phyloP scores from a whole-genome alignment of 2,329 filamentous ascomycete genomes.

The Whalleya microplaca region DNA sequence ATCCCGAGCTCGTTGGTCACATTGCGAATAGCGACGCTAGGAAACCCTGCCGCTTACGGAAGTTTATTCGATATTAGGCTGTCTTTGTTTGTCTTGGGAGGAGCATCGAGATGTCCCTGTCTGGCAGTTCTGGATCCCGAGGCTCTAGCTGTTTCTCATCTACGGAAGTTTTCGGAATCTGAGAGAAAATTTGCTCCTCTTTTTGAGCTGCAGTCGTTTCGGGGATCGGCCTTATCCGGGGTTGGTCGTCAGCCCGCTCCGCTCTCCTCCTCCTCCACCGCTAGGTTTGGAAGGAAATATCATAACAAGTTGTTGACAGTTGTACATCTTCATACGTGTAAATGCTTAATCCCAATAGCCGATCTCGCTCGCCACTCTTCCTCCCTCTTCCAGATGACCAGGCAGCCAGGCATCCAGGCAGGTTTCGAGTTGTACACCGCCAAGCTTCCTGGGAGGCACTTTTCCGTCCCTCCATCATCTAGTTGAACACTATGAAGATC shows the following conservation, averaged over 20 bases:
- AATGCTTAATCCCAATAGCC: conserved; percentile 17
- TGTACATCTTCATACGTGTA: conserved; percentile 1
- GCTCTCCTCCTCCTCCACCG: conserved; percentile 24
- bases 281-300: conserved; percentile 11
- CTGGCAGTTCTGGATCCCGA: background rate
- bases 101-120: background rate
- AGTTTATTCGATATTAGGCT: background rate
- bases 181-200: background rate
- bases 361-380: conserved; percentile 21
- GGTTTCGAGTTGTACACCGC: no score
- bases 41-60: background rate
- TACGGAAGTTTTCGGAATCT: background rate
- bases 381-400: background rate
- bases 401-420: background rate
- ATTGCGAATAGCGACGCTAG: no score
- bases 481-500: background rate
- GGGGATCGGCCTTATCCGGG: background rate
- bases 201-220: background rate
- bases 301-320: conserved; percentile 7
- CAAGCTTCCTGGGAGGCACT: background rate
- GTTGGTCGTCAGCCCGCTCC: conserved; percentile 23
- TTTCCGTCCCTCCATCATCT: background rate
- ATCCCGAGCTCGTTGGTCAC: background rate
- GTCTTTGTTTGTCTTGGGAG: background rate
- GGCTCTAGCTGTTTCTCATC: background rate